Conservation (phyloP, 768 basidiomycete genomes). For the Kwoniella sp. region DNA sequence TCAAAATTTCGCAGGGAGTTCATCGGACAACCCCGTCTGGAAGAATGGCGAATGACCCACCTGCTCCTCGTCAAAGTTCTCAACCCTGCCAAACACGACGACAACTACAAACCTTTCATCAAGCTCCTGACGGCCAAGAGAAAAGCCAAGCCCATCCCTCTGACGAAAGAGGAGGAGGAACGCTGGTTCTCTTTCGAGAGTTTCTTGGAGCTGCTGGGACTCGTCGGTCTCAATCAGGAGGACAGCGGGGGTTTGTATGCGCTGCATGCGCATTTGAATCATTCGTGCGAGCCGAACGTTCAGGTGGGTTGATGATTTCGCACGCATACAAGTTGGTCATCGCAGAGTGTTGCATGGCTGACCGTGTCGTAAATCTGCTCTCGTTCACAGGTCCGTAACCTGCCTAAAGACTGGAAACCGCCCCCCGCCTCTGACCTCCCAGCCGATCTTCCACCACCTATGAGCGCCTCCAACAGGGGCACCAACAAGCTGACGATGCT, state of each 20-base stretch:
- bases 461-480: conserved; percentile 66
- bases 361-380: conserved; percentile 60
- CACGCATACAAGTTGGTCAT: too few species aligned
- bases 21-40: conserved; percentile 23
- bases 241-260: conserved; percentile 83
- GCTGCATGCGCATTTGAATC: conserved; percentile 85
- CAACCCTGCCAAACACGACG: conserved; percentile 60
- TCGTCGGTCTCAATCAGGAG: conserved; percentile 83
- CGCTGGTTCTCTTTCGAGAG: conserved; percentile 75
- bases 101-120: conserved; percentile 52
- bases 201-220: conserved; percentile 72
- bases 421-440: conserved; percentile 29
- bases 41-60: conserved; percentile 69
- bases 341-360: too few species aligned
- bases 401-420: conserved; percentile 36
- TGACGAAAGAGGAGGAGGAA: conserved; percentile 60
- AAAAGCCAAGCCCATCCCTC: conserved; percentile 56
- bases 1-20: conserved; percentile 32
- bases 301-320: too few species aligned
- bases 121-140: conserved; percentile 28
- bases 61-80: conserved; percentile 67
- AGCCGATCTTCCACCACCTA: conserved; percentile 47
- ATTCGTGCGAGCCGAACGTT: conserved; percentile 76
- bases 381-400: conserved; percentile 41
- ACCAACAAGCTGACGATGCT: conserved; percentile 65